phyloP scores from a whole-genome alignment of 176 grass and related monocot genomes.

The Phoenix dactylifera region DNA sequence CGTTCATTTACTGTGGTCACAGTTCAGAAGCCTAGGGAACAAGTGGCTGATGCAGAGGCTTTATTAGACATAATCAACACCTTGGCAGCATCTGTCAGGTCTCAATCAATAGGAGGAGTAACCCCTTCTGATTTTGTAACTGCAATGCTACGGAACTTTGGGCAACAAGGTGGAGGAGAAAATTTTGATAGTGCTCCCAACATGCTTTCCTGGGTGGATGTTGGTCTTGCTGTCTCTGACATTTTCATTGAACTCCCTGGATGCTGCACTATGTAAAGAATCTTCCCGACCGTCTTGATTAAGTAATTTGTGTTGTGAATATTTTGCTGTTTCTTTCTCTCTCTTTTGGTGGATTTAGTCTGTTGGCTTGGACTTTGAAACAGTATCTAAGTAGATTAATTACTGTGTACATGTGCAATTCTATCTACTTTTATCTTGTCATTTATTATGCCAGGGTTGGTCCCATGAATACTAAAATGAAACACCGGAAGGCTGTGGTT shows the following conservation, averaged over 20 bases:
- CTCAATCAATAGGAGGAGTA: slow-evolving; percentile 70
- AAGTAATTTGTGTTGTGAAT: no score
- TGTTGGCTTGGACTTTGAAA: no score
- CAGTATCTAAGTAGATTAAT: no score
- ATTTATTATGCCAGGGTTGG: slow-evolving; percentile 36
- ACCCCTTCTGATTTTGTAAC: slow-evolving; percentile 78
- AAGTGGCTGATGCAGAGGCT: slow-evolving; percentile 85
- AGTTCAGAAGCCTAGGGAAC: slow-evolving; percentile 91
- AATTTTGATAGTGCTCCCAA: slow-evolving; percentile 24
- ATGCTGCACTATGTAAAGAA: slow-evolving; percentile 75
- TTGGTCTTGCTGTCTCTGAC: slow-evolving; percentile 47
- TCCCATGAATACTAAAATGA: slow-evolving; percentile 79
- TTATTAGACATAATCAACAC: slow-evolving; percentile 68
- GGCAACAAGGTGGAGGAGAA: slow-evolving; percentile 27
- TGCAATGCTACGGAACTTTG: slow-evolving; percentile 58
- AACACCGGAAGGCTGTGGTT: slow-evolving; percentile 36
- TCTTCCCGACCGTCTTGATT: not conserved
- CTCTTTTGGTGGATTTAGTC: no score
- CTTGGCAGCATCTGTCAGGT: slow-evolving; percentile 64
- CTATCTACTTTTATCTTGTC: no score
- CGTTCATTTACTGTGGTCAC: not conserved
- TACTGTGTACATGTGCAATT: no score
- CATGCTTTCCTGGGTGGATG: slow-evolving; percentile 41
- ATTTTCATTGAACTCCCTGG: slow-evolving; percentile 53
- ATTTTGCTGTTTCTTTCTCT: no score